Evolutionary conservation across 208 protist species (phyloP), one percentile per base, ranked within the genome.

Genomic region (Leishmania turanica): DNA sequence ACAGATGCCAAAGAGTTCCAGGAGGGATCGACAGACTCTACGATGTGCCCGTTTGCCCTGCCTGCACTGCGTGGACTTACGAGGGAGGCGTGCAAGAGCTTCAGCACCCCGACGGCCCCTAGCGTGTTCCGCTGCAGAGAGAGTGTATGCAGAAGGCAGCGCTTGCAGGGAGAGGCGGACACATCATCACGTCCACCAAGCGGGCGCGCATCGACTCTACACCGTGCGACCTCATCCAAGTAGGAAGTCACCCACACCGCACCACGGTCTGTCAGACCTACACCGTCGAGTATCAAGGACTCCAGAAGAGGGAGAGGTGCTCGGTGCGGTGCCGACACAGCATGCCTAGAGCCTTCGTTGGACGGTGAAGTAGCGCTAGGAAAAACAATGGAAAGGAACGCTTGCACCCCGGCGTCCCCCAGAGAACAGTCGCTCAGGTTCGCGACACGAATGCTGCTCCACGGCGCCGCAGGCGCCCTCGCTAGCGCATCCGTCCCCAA

Each of bases 331-430:
- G 72, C 9, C 17, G 62, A 24, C 62, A 21, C 31, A 42, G 62
- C 62, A 68, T 68, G 31, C 27, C 62, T 21, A 17, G 31, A 13
- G n/a, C 13, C 62, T 40, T 68, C 15, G 31, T 40, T 17, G 19
- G 62, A 7, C 62, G 62, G 15, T 62, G 71, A n/a, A 19, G 19
- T 37, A 7, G 13, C 13, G n/a, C 42, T 42, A 21, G 82, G 62
- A 47, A 69, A 81, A 19, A 81, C 64, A n/a, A 47, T 65, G 40
- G 60, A 51, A 24, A 78, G 4, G 37, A 85, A 34, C 17, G 21
- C 58, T n/a, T n/a, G 40, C 71, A 84, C 84, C 15, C 84, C 84
- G 11, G 5, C 77, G 45, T 84, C 84, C 1, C 84, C 77, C 19
- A 88, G 56, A 2, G 49, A 17, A 19, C 68, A 81, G 37, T 17